phyloP scores from a whole-genome alignment of 768 basidiomycete genomes.

The Mycena maculata region DNA sequence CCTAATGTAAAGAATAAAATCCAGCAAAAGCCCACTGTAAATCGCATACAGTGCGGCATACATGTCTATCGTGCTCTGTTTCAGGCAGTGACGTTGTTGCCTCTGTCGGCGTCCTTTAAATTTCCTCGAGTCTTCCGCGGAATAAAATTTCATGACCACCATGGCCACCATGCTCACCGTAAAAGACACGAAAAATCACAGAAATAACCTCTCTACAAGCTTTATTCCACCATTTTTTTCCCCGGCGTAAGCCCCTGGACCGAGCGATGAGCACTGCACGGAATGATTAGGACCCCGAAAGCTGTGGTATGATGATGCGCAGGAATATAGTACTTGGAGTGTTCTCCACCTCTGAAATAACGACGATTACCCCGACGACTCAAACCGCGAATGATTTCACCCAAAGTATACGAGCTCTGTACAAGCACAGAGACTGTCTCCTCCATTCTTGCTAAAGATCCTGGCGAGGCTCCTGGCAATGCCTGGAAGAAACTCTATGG shows the following conservation, averaged over 20 bases:
- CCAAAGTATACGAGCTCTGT: slow-evolving; percentile 46
- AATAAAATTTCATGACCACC: background rate
- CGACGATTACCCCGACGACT: background rate
- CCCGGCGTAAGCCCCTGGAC: background rate
- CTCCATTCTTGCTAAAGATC: slow-evolving; percentile 52
- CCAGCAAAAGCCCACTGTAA: too few species aligned
- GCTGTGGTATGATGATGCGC: background rate
- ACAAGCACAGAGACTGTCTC: slow-evolving; percentile 53
- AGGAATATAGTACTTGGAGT: background rate
- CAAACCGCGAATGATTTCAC: slow-evolving; percentile 34
- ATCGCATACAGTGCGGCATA: too few species aligned
- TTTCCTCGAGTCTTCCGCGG: too few species aligned
- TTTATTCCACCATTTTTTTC: background rate
- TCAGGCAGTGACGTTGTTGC: too few species aligned
- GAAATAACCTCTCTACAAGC: background rate
- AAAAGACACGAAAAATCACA: background rate
- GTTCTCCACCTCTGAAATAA: background rate
- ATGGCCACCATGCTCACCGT: background rate
- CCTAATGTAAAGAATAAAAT: too few species aligned
- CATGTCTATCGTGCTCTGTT: too few species aligned
- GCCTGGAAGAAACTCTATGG: slow-evolving; percentile 55
- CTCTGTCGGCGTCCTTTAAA: too few species aligned
- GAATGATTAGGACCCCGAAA: background rate
- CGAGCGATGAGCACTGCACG: background rate
- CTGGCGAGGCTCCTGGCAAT: slow-evolving; percentile 47